Percentiles rank a stretch among this genome's conserved stretches.
phyloP scores from a whole-genome alignment of 805 yeast genomes.

The Zygoascus tannicola region DNA sequence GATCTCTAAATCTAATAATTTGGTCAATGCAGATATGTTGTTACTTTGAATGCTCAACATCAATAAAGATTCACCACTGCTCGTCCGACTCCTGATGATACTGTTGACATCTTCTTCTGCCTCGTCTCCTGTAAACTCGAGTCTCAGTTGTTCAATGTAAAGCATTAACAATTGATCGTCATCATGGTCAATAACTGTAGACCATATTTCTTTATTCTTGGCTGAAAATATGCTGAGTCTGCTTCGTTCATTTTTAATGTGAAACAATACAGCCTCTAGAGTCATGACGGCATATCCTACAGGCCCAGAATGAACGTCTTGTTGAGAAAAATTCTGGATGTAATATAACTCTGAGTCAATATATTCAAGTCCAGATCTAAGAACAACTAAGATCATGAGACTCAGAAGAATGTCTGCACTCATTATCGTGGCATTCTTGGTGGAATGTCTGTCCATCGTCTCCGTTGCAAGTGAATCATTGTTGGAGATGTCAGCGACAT shows the following conservation, averaged over 20 bases:
- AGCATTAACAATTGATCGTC: constrained; percentile 3
- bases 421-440: constrained; percentile 25
- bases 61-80: constrained; percentile 62
- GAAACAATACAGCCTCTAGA: constrained; percentile 69
- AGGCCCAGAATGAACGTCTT: constrained; percentile 46
- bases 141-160: constrained; percentile 3
- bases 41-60: constrained; percentile 48
- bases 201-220: constrained; percentile 47
- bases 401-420: constrained; percentile 81
- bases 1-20: constrained; percentile 40
- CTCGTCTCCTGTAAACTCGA: constrained; percentile 4
- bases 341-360: constrained; percentile 58
- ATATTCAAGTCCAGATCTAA: constrained; percentile 49
- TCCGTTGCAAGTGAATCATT: not conserved
- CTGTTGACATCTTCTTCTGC: constrained; percentile 8
- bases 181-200: constrained; percentile 33
- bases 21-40: constrained; percentile 37
- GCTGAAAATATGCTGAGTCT: constrained; percentile 35
- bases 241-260: constrained; percentile 39
- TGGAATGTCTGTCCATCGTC: not conserved
- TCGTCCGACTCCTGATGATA: constrained; percentile 34
- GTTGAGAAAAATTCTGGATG: constrained; percentile 48
- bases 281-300: constrained; percentile 75
- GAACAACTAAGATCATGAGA: constrained; percentile 59
- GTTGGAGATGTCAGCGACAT: not conserved